Evolutionary conservation across 768 basidiomycete genomes (phyloP).

Genomic region (Tulasnella sp.): DNA sequence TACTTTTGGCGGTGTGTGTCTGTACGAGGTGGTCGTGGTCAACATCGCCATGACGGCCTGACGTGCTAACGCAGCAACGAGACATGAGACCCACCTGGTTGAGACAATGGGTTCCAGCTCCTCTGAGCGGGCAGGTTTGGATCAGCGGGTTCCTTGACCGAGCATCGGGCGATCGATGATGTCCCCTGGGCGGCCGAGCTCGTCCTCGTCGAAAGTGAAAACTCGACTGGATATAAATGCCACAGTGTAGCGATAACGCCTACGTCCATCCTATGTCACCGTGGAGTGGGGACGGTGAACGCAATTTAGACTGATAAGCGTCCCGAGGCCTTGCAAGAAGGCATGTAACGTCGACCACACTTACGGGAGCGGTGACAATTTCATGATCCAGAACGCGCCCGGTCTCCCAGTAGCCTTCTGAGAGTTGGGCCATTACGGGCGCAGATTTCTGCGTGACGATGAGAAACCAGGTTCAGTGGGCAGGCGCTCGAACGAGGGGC

Average conservation of each 20-base stretch:
- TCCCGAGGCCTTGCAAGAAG: neutral
- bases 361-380: neutral
- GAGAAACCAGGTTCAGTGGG: neutral
- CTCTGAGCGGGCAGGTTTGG: neutral
- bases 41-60: neutral
- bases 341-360: neutral
- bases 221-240: constrained; percentile 11
- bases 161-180: constrained; percentile 11
- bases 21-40: neutral
- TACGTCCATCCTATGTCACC: constrained; percentile 8
- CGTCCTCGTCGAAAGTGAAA: constrained; percentile 17
- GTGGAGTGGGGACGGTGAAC: constrained; percentile 1
- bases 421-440: constrained; percentile 18
- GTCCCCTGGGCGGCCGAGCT: constrained; percentile 14
- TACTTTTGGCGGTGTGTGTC: neutral
- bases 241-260: constrained; percentile 7
- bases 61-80: neutral
- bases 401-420: constrained; percentile 19
- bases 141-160: constrained; percentile 12
- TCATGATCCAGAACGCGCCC: constrained; percentile 9
- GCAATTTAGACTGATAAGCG: constrained; percentile 9
- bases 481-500: neutral
- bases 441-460: constrained; percentile 1
- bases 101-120: neutral
- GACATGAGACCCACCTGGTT: neutral